Evolutionary conservation across 805 yeast genomes (phyloP).

Genomic region (Groenewaldozyma salmanticensis): DNA sequence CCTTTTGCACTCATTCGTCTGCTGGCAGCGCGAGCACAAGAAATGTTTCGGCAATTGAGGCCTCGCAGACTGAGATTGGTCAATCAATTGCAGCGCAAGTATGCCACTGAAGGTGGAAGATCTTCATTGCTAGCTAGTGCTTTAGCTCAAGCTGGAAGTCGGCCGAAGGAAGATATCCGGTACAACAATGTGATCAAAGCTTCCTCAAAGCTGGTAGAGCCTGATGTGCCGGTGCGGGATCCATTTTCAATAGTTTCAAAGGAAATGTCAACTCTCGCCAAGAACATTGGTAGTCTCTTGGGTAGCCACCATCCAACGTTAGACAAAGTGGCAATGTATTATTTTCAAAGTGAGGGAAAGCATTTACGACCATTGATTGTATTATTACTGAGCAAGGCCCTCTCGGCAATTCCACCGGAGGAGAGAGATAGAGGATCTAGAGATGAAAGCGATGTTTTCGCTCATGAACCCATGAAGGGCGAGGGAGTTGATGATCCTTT

Average conservation of each 20-base stretch:
- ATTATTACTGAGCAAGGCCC: slow-evolving; percentile 69
- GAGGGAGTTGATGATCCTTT: slow-evolving; percentile 36
- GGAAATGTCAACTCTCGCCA: slow-evolving; percentile 85
- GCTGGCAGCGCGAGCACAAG: no score
- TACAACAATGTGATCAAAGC: slow-evolving; percentile 1
- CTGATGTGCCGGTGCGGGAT: slow-evolving; percentile 43
- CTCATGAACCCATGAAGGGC: slow-evolving; percentile 18
- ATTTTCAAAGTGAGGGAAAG: slow-evolving; percentile 94
- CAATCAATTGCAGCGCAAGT: no score
- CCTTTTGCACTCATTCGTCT: no score
- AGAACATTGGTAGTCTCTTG: slow-evolving; percentile 72
- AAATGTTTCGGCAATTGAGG: no score
- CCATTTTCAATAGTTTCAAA: slow-evolving; percentile 86
- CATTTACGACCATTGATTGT: slow-evolving; percentile 90
- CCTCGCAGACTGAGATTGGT: no score
- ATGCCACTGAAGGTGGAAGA: background rate
- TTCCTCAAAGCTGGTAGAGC: slow-evolving; percentile 25
- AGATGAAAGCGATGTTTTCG: slow-evolving; percentile 28
- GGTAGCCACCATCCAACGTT: slow-evolving; percentile 93
- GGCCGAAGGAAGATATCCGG: background rate
- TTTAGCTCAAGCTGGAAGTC: no score
- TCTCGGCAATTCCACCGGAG: slow-evolving; percentile 57
- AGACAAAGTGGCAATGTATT: slow-evolving; percentile 86
- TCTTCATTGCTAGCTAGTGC: slow-evolving; percentile 2
- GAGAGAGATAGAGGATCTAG: slow-evolving; percentile 59